Evolutionary conservation across 306 rosid species (phyloP).

Genomic region (Dryas alaskensis): DNA sequence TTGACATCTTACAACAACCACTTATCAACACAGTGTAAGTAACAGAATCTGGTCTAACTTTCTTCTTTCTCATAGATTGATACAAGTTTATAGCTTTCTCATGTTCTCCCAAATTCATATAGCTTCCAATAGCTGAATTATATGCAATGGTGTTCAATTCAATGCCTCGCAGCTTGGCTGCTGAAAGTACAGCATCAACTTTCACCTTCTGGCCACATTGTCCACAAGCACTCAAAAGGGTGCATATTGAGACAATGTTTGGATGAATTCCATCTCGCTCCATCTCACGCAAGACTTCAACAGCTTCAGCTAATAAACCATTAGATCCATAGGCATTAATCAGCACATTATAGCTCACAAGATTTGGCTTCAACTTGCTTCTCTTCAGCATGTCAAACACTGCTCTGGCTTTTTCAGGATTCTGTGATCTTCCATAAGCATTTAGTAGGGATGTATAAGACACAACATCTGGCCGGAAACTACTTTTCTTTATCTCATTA

Average conservation of each 20-base stretch:
- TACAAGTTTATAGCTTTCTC: constrained; percentile 71
- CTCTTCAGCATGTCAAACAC: constrained; percentile 65
- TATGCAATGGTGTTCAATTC: constrained; percentile 73
- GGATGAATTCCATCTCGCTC: constrained; percentile 81
- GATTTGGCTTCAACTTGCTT: constrained; percentile 68
- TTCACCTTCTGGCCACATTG: constrained; percentile 79
- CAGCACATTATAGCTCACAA: constrained; percentile 82
- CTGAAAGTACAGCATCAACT: constrained; percentile 74
- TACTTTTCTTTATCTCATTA: constrained; percentile 60
- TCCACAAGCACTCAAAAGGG: constrained; percentile 90
- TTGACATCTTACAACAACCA: constrained; percentile 87
- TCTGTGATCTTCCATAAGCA: constrained; percentile 84
- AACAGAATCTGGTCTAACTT: constrained; percentile 64
- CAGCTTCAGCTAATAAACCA: constrained; percentile 76
- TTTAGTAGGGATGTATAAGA: constrained; percentile 84
- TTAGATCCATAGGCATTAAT: constrained; percentile 89
- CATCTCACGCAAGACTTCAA: constrained; percentile 79
- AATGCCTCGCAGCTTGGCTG: constrained; percentile 83
- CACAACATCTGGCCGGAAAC: constrained; percentile 77
- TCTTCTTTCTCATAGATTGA: constrained; percentile 66
- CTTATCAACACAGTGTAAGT: constrained; percentile 85
- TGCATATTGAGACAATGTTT: constrained; percentile 86
- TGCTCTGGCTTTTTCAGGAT: constrained; percentile 65
- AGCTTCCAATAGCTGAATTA: constrained; percentile 95
- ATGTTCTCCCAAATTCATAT: constrained; percentile 70